Percentiles rank a stretch among this genome's conserved stretches.
Conservation (phyloP, 1,284 basidiomycete species). For the Pyrrhoderma noxium region DNA sequence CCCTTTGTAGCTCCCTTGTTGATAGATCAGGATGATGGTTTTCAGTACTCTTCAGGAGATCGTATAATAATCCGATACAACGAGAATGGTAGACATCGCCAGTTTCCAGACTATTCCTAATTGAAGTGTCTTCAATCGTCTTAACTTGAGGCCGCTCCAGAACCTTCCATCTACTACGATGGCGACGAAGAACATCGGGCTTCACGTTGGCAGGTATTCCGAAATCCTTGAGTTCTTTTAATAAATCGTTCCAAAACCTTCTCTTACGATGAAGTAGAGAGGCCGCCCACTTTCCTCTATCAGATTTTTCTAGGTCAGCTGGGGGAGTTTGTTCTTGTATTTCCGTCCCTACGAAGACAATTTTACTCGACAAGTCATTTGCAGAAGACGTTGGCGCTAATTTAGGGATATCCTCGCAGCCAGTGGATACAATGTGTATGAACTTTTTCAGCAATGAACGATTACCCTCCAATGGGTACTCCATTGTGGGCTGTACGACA, state of each 20-base stretch:
- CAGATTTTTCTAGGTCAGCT: constrained; percentile 45
- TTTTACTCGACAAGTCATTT: constrained; percentile 65
- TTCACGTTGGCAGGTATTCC: constrained; percentile 74
- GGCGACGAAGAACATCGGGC: constrained; percentile 60
- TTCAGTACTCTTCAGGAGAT: constrained; percentile 57
- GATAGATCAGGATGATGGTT: constrained; percentile 77
- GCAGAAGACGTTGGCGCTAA: constrained; percentile 35
- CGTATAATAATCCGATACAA: constrained; percentile 61
- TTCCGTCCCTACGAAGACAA: constrained; percentile 62
- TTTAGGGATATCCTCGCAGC: constrained; percentile 37
- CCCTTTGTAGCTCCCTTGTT: constrained; percentile 80
- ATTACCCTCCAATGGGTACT: too few relatives aligned
- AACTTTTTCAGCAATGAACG: constrained; percentile 48
- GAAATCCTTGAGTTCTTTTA: constrained; percentile 81
- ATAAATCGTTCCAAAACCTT: constrained; percentile 86
- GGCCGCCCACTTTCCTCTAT: constrained; percentile 71
- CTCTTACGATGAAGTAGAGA: constrained; percentile 73
- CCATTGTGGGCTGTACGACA: too few relatives aligned
- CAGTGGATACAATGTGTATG: constrained; percentile 33
- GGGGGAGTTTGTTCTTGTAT: constrained; percentile 53
- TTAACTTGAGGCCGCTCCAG: constrained; percentile 50
- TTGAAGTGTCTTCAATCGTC: constrained; percentile 16
- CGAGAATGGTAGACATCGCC: constrained; percentile 69
- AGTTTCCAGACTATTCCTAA: constrained; percentile 26
- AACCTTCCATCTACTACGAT: constrained; percentile 61